Conservation (phyloP, 768 basidiomycete genomes). For the Collybia nuda region DNA sequence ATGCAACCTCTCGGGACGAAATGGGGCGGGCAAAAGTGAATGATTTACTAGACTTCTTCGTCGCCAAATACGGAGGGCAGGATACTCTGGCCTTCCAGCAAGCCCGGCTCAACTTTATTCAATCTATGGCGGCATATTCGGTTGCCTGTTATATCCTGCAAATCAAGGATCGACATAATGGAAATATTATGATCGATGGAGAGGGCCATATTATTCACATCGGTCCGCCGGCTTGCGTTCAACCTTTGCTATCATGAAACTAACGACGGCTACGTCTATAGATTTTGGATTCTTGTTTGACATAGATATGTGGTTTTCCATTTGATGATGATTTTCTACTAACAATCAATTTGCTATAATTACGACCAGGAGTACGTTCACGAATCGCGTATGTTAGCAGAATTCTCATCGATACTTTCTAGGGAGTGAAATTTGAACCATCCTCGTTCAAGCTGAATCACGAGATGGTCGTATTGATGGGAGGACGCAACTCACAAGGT, state of each 20-base stretch:
- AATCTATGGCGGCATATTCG: conserved; percentile 99
- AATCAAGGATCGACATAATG: conserved; percentile 98
- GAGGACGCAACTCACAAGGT: conserved; percentile 90
- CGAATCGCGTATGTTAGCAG: conserved; percentile 2
- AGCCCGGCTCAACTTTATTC: conserved; percentile 94
- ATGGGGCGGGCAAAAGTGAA: conserved; percentile 99
- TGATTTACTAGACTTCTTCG: conserved; percentile 91
- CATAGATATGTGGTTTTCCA: conserved; percentile 77
- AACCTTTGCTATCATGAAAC: not conserved
- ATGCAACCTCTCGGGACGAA: conserved; percentile 96
- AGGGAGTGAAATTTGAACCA: conserved; percentile 99
- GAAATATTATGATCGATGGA: conserved; percentile 99
- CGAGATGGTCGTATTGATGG: conserved; percentile 98
- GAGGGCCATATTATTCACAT: conserved; percentile 97
- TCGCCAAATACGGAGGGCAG: conserved; percentile 88
- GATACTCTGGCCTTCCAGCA: conserved; percentile 89
- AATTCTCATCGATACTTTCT: conserved; percentile 2
- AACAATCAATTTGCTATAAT: conserved; percentile 25
- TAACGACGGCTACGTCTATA: conserved; percentile 25
- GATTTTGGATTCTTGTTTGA: conserved; percentile 97
- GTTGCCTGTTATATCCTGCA: conserved; percentile 97
- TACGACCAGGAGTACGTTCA: conserved; percentile 69
- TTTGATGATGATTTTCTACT: conserved; percentile 10
- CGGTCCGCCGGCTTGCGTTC: conserved; percentile 47
- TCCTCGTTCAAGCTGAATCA: conserved; percentile 98